Evolutionary conservation across 768 basidiomycete genomes (phyloP), one percentile per base, ranked within the genome.

Genomic region (Collybia mongolica): DNA sequence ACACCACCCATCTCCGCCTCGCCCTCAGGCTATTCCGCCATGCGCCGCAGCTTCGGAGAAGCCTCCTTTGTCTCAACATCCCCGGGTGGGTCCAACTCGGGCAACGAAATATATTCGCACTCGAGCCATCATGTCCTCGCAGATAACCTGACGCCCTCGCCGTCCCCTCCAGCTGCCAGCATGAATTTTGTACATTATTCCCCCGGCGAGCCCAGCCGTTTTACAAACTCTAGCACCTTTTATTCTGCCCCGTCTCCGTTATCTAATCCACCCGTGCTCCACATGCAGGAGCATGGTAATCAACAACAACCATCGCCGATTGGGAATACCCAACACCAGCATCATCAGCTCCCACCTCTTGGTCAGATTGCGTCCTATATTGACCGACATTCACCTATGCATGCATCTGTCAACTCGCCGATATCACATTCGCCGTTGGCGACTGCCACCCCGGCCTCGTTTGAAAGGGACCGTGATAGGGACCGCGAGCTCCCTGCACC

Each of bases 131-230:
- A 74, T 50, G 54, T 61, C 17, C 48, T 70, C 26, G 61, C 65
- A 45, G 47, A 56, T 11, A 66, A 65, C 37, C 59, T 71, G 53
- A 81, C 79, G 14, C 80, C 83, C 1, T 86, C 86, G 15, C 86
- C 86, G 17, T 85, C 86, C n/a, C 86, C 87, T 15, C 82, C 83
- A 5, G 72, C 79, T 15, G 68, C 71, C 40, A 70, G 64, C 45
- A 65, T 80, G 65, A 80, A 69, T 52, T 87, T 85, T 65, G 75
- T 80, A 38, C 82, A 84, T 49, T 87, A 87, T 55, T 62, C 71
- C 20, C 69, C 70, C 48, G 71, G 61, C 56, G 66, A 61, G 57
- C 56, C 62, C 72, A 63, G 55, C 55, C 65, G 51, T 72, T 61
- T 49, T 61, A 6, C 72, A 60, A 66, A 65, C 48, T 59, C 55